Evolutionary conservation across 352 stramenopile species (phyloP).

Genomic region (Phytophthora syringae): DNA sequence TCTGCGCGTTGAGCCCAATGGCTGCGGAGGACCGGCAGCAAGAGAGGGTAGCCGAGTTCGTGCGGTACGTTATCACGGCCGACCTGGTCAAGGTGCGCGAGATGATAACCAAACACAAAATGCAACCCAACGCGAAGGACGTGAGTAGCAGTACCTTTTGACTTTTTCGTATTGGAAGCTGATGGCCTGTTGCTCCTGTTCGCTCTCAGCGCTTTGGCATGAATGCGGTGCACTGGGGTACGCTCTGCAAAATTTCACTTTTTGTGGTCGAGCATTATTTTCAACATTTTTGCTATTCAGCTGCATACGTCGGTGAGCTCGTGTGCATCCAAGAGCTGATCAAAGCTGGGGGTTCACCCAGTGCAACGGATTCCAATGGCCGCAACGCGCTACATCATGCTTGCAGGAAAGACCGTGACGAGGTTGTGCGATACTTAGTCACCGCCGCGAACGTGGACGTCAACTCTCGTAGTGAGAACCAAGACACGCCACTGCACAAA

Average conservation of each 20-base stretch:
- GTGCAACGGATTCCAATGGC: slow-evolving; percentile 53
- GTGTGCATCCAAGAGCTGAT: slow-evolving; percentile 63
- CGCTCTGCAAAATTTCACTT: too few relatives aligned
- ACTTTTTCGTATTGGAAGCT: neutral
- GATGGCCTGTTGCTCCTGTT: neutral
- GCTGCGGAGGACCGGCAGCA: slow-evolving; percentile 35
- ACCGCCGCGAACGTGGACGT: slow-evolving; percentile 55
- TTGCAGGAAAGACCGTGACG: slow-evolving; percentile 76
- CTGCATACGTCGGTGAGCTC: slow-evolving; percentile 65
- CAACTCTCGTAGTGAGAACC: slow-evolving; percentile 67
- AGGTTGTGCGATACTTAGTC: slow-evolving; percentile 65
- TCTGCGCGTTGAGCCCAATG: slow-evolving; percentile 19
- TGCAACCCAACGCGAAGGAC: slow-evolving; percentile 62
- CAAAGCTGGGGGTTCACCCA: slow-evolving; percentile 48
- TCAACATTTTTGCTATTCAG: slow-evolving; percentile 23
- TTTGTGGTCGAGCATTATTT: too few relatives aligned
- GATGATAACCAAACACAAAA: slow-evolving; percentile 58
- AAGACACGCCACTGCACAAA: slow-evolving; percentile 84
- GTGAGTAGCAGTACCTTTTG: slow-evolving; percentile 32
- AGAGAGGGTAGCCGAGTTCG: slow-evolving; percentile 56
- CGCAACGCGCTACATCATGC: slow-evolving; percentile 81
- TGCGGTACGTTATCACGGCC: slow-evolving; percentile 59
- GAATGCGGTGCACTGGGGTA: slow-evolving; percentile 83
- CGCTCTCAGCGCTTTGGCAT: slow-evolving; percentile 72
- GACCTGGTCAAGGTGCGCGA: slow-evolving; percentile 53